phyloP scores from a whole-genome alignment of 352 stramenopile genomes.

The Phytophthora litchii region DNA sequence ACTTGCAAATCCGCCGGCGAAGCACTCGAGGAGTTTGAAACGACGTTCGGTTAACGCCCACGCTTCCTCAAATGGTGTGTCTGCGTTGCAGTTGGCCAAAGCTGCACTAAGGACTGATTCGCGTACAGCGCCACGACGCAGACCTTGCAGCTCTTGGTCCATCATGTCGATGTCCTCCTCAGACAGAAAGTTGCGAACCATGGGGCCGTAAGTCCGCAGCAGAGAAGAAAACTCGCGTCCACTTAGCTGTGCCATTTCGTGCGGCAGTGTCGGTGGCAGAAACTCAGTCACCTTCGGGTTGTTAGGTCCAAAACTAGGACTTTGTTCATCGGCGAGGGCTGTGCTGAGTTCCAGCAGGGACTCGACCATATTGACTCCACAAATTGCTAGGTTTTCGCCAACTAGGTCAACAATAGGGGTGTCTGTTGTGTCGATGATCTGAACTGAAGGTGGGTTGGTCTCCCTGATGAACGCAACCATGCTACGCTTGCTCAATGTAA shows the following conservation, averaged over 20 bases:
- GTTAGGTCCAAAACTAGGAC: conserved; percentile 2
- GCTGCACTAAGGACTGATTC: conserved; percentile 29
- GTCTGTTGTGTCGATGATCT: conserved; percentile 40
- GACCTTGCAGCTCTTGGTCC: conserved; percentile 39
- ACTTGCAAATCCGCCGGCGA: conserved; percentile 64
- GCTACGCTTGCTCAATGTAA: conserved; percentile 37
- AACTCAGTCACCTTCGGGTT: conserved; percentile 18
- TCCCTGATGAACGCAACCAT: conserved; percentile 53
- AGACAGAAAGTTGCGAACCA: conserved; percentile 34
- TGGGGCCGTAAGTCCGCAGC: conserved; percentile 36
- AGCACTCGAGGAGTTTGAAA: conserved; percentile 58
- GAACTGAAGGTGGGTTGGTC: conserved; percentile 20
- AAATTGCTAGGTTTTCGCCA: conserved; percentile 39
- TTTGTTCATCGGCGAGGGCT: conserved; percentile 14
- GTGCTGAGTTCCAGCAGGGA: conserved; percentile 43
- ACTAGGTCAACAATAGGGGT: conserved; percentile 41
- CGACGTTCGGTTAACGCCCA: conserved; percentile 45
- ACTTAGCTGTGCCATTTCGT: conserved; percentile 53
- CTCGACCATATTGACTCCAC: conserved; percentile 49
- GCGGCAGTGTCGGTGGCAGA: conserved; percentile 52
- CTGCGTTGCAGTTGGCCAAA: conserved; percentile 26
- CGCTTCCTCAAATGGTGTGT: conserved; percentile 45
- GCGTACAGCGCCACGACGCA: conserved; percentile 26
- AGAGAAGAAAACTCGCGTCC: conserved; percentile 55
- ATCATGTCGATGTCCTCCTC: conserved; percentile 41